A percentile compares a stretch with the other conserved stretches of the same genome.
These are phyloP conservation scores for Xylaria sp. DNA, from an alignment of 2,329 filamentous ascomycete species.

Conservation along the genomic window DNA sequence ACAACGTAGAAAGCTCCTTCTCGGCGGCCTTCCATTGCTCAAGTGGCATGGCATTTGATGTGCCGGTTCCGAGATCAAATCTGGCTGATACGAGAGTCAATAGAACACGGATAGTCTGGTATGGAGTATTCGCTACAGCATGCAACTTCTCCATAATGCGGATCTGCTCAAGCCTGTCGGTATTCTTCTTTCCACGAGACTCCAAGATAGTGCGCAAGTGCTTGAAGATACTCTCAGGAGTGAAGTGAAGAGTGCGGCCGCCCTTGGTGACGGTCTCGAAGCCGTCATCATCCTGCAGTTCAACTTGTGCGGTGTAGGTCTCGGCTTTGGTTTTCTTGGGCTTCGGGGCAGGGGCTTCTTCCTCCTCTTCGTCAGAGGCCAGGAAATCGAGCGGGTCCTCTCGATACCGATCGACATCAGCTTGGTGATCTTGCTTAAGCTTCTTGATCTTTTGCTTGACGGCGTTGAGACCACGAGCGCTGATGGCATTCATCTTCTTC, in stretches of 20 bases:
- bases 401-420: conserved; percentile 87
- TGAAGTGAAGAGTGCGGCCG: conserved; percentile 90
- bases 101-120: conserved; percentile 93
- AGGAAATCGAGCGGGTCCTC: conserved; percentile 64
- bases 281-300: conserved; percentile 80
- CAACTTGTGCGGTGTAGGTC: conserved; percentile 61
- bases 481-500: conserved; percentile 99
- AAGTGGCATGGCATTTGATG: conserved; percentile 83
- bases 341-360: conserved; percentile 67
- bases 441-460: conserved; percentile 99
- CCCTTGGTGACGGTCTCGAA: conserved; percentile 91
- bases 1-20: conserved; percentile 81
- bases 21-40: conserved; percentile 98
- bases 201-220: conserved; percentile 93
- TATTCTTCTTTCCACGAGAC: conserved; percentile 98
- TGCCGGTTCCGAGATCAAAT: conserved; percentile 88
- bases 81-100: conserved; percentile 91
- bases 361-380: conserved; percentile 75
- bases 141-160: conserved; percentile 95
- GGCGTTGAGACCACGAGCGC: conserved; percentile 92
- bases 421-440: conserved; percentile 94
- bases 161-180: conserved; percentile 93
- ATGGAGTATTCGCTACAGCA: conserved; percentile 89
- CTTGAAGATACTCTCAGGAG: conserved; percentile 97
- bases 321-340: conserved; percentile 65